Percentiles rank a stretch among this genome's conserved stretches.
phyloP scores from a whole-genome alignment of 805 yeast genomes.

The Wickerhamiella domercqiae region DNA sequence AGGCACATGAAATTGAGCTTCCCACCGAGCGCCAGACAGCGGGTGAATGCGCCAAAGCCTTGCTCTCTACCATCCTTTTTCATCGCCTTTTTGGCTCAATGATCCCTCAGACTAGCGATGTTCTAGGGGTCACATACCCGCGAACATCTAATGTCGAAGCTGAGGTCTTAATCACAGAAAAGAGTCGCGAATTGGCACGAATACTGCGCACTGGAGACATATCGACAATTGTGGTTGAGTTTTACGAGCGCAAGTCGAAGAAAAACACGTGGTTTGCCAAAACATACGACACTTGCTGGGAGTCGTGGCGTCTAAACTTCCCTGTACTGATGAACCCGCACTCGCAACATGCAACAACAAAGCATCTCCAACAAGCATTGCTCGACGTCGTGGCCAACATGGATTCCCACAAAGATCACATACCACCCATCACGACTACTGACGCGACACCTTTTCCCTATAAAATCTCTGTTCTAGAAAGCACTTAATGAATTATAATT shows the following conservation, averaged over 20 bases:
- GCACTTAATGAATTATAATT: not conserved
- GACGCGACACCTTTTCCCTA: slow-evolving; percentile 55
- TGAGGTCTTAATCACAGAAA: slow-evolving; percentile 11
- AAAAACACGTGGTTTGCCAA: slow-evolving; percentile 44
- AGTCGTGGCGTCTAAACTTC: slow-evolving; percentile 47
- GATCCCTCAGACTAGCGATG: slow-evolving; percentile 39
- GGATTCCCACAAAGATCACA: slow-evolving; percentile 45
- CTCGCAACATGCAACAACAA: slow-evolving; percentile 17
- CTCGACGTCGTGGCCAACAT: slow-evolving; percentile 35
- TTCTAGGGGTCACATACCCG: slow-evolving; percentile 39
- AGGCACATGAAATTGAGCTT: slow-evolving; percentile 5
- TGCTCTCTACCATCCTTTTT: slow-evolving; percentile 54
- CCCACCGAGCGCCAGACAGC: slow-evolving; percentile 34
- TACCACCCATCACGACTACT: slow-evolving; percentile 58
- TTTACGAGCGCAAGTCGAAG: slow-evolving; percentile 24
- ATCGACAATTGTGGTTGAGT: slow-evolving; percentile 16
- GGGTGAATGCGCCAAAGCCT: slow-evolving; percentile 40
- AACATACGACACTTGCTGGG: slow-evolving; percentile 44
- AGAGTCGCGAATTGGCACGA: slow-evolving; percentile 6
- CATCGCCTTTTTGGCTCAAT: slow-evolving; percentile 53
- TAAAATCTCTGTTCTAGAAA: slow-evolving; percentile 23
- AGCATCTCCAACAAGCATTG: slow-evolving; percentile 29
- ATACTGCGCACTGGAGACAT: slow-evolving; percentile 9
- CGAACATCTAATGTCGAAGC: slow-evolving; percentile 11
- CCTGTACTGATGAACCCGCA: slow-evolving; percentile 23